Evolutionary conservation across 1,284 basidiomycete species (phyloP), one percentile per base, ranked within the genome.

Genomic region (Pyrrhoderma lamaoense): DNA sequence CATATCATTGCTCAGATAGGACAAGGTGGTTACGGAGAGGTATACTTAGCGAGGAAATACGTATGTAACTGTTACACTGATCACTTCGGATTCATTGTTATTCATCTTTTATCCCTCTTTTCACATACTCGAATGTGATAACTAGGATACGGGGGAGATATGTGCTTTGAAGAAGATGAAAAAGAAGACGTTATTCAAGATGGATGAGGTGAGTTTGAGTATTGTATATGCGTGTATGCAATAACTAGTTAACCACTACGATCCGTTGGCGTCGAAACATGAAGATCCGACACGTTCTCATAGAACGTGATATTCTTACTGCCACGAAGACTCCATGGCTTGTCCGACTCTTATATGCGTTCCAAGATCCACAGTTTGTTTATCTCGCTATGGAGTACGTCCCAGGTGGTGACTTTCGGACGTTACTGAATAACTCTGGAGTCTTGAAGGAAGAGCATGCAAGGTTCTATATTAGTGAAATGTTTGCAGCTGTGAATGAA

Each of bases 341-440:
- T 51, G 94, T 97, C 42, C 76, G 84, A 18, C 74, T 97, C 8
- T 71, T 97, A 3, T 97, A 97, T 64, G 93, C 93, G 0, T 97
- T 97, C 70, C 93, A 97, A 67, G 93, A 97, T 64, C 72, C 80
- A 0, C 75, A 87, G 54, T 77, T 86, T 61, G 92, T 97, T 23
- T 97, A 94, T 64, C 85, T 97, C 45, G 93, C 93, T 0, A 97
- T 97, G 93, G 96, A 99, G 74, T 97, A 95, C 64, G 93, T 97
- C 11, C 93, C 93, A 1, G 93, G 93, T 35, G 93, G 93, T 47
- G 93, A 97, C 65, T 96, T 97, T 72, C 79, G 94, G 8, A 97
- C 93, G 0, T 76, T 97, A 34, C 76, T 97, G 45, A 97, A 96
- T 71, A 97, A 96, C 65, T 93, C 93, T 0, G 94, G 93, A 31